These are phyloP conservation scores for Pneumocystis carinii DNA, from an alignment of 1,139 yeast species.

Conservation along the genomic window DNA sequence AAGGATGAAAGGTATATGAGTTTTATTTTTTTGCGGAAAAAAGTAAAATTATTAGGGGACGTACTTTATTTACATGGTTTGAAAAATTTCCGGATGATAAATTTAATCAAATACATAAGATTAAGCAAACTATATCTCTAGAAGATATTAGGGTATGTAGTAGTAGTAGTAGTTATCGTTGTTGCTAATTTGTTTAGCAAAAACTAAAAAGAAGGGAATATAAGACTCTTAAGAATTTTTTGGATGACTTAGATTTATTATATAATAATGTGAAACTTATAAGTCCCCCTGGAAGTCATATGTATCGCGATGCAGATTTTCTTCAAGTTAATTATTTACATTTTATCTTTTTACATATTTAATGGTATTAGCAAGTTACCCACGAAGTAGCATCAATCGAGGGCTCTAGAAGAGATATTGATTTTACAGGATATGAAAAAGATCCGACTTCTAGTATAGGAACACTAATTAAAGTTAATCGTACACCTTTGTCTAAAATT, in stretches of 20 bases:
- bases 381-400: background rate
- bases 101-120: conserved; percentile 41
- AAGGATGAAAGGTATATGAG: background rate
- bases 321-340: conserved; percentile 39
- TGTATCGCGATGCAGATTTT: conserved; percentile 43
- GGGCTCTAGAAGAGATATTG: background rate
- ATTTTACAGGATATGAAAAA: background rate
- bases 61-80: conserved; percentile 30
- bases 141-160: conserved; percentile 30
- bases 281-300: conserved; percentile 42
- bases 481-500: conserved; percentile 64
- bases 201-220: conserved; percentile 80
- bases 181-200: conserved; percentile 36
- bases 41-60: conserved; percentile 3
- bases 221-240: conserved; percentile 55
- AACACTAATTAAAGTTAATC: conserved; percentile 35
- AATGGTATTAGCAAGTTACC: background rate
- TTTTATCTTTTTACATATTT: background rate
- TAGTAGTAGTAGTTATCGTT: background rate
- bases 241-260: conserved; percentile 62
- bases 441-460: conserved; percentile 1
- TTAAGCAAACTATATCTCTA: conserved; percentile 61
- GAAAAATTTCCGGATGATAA: conserved; percentile 71
- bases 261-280: conserved; percentile 58
- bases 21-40: background rate